Base-by-base conservation (phyloP, 2,329 filamentous ascomycete genomes). In the Scedosporium minutisporum region DNA sequence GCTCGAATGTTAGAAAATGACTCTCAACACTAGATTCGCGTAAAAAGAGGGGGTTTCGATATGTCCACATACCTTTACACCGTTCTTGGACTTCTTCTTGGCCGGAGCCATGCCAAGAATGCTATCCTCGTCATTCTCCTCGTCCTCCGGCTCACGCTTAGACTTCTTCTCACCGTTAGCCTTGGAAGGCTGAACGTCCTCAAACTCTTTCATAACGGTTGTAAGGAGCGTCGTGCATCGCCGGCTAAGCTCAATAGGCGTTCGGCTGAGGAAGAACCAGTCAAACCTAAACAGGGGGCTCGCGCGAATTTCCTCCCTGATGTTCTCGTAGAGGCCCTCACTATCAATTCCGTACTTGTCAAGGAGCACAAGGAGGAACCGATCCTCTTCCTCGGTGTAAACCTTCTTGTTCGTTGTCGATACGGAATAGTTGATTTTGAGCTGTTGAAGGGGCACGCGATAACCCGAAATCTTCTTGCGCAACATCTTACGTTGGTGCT, bases 331-430 rank as follows among this genome's bases (percentile, higher is more conserved):
- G 65, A 99, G 83, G 41, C 86, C 86, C 69, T 97, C 93, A 1
- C 89, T 89, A 72, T 99, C 96, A 42, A 99, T 87, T 6, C 96
- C 95, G 69, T 92, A 89, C 74, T 88, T 90, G 76, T 99, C 92
- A 5, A 99, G 82, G 77, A 97, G 88, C 59, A 99, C 93, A 41
- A 99, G 82, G 61, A 99, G 77, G 77, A 99, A 99, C 3, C 95
- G 86, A 72, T 99, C 95, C 74, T 99, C 95, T 72, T 99, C 95
- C 73, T 99, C 96, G 0, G 93, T 97, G 73, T 99, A 99, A 1
- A 99, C 93, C 79, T 99, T 99, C 80, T 99, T 99, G 84, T 99
- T 99, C 9, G 96, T 99, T 2, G 95, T 99, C 6, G 92, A 96
- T 29, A 99, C 95, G 0, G 93, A 96, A 76, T 99, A 99, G 77